Evolutionary conservation across 2,329 filamentous ascomycete genomes (phyloP).

Genomic region (Coniochaeta sp.): DNA sequence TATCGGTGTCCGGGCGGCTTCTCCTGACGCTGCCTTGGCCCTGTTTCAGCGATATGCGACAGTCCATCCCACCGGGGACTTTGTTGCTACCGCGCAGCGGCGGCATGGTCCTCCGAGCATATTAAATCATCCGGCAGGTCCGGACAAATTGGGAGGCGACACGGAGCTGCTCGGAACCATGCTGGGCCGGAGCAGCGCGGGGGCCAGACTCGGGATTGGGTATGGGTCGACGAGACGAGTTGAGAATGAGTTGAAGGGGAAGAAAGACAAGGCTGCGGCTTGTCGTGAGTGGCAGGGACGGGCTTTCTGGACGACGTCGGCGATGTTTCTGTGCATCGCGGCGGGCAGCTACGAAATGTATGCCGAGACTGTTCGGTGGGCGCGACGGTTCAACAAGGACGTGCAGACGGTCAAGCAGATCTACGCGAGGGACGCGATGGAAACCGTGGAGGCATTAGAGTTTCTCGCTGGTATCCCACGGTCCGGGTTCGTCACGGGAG

Average conservation of each 20-base stretch:
- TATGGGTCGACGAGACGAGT: neutral
- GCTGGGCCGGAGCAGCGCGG: neutral
- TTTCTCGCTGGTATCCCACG: constrained; percentile 5
- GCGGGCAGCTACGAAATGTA: constrained; percentile 15
- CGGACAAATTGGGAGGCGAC: neutral
- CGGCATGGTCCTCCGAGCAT: neutral
- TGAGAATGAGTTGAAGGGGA: neutral
- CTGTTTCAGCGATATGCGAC: neutral
- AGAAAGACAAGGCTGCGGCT: constrained; percentile 1
- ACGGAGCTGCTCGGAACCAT: neutral
- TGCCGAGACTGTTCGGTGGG: constrained; percentile 17
- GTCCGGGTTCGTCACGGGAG: neutral
- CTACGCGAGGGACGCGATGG: constrained; percentile 7
- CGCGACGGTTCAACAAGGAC: constrained; percentile 21
- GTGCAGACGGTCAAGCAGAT: constrained; percentile 6
- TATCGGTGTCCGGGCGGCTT: neutral
- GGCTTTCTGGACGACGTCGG: constrained; percentile 17
- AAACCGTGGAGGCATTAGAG: constrained; percentile 10
- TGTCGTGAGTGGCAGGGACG: constrained; percentile 8
- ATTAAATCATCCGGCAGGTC: neutral
- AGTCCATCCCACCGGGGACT: neutral
- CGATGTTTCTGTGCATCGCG: constrained; percentile 19
- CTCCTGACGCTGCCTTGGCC: neutral
- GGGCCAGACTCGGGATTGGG: neutral
- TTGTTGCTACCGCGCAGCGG: neutral